A percentile compares a stretch with the other conserved stretches of the same genome.
Conservation (phyloP, 345 rosid genomes). For the Arabidopsis arenosa region DNA sequence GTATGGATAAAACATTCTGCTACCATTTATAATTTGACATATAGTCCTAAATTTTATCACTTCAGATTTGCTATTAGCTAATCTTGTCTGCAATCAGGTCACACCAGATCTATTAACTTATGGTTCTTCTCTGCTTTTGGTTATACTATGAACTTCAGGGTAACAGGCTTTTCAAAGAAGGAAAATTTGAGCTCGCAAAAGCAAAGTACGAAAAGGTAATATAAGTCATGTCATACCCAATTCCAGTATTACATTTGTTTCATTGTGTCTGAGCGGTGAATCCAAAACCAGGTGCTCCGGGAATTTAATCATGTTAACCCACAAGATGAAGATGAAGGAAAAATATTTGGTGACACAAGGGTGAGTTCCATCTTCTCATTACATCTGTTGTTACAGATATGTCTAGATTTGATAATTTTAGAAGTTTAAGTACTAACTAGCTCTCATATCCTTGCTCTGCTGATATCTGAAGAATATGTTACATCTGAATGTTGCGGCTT, state of each 20-base stretch:
- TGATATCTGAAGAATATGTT: conserved; percentile 64
- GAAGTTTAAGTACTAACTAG: background rate
- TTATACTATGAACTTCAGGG: conserved; percentile 65
- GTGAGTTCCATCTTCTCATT: conserved; percentile 51
- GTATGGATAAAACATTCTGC: conserved; percentile 49
- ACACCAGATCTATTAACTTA: too few relatives aligned
- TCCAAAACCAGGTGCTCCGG: conserved; percentile 68
- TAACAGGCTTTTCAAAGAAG: conserved; percentile 92
- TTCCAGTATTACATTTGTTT: conserved; percentile 25
- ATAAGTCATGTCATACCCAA: background rate
- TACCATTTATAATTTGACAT: conserved; percentile 1
- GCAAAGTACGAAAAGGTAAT: conserved; percentile 95
- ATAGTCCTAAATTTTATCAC: conserved; percentile 6
- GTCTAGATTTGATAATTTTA: background rate
- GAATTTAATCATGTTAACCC: conserved; percentile 99
- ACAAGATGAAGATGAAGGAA: conserved; percentile 95
- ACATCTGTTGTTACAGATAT: conserved; percentile 10
- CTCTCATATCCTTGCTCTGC: conserved; percentile 9
- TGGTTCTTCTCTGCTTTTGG: conserved; percentile 3
- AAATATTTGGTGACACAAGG: conserved; percentile 71
- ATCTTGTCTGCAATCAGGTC: background rate
- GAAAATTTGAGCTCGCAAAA: conserved; percentile 93
- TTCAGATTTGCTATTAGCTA: conserved; percentile 21
- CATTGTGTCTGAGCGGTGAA: conserved; percentile 20
- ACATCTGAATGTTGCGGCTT: conserved; percentile 88